Evolutionary conservation across 2,329 filamentous ascomycete genomes (phyloP).

Genomic region (Penicillium sp.): DNA sequence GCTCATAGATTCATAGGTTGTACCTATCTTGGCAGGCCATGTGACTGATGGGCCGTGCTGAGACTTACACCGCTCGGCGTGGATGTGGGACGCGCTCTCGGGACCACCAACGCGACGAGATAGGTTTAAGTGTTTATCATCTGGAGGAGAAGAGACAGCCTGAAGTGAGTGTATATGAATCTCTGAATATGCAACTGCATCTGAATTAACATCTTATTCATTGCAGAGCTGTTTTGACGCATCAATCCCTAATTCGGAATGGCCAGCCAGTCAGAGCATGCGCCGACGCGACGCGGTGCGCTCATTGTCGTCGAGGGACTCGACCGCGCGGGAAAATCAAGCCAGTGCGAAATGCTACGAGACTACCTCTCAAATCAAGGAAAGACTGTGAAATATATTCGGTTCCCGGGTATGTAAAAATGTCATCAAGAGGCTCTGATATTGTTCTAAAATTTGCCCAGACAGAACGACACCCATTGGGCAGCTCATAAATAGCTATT

Average conservation of each 20-base stretch:
- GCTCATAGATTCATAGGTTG: neutral
- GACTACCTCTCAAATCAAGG: conserved; percentile 54
- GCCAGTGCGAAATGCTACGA: conserved; percentile 73
- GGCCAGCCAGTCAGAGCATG: neutral
- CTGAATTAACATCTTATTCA: neutral
- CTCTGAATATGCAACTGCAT: neutral
- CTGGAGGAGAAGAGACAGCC: neutral
- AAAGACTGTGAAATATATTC: conserved; percentile 57
- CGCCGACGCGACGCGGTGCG: conserved; percentile 55
- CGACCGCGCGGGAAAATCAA: conserved; percentile 89
- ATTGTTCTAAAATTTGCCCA: conserved; percentile 36
- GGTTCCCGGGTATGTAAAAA: conserved; percentile 62
- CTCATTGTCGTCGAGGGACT: conserved; percentile 86
- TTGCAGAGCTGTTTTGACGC: neutral
- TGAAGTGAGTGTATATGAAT: neutral
- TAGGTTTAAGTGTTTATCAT: neutral
- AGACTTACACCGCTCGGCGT: neutral
- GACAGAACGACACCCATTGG: conserved; percentile 84
- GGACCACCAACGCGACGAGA: neutral
- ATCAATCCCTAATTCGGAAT: neutral
- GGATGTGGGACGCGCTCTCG: neutral
- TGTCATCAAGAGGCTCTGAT: neutral
- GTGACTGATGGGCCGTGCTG: neutral
- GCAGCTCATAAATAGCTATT: conserved; percentile 80
- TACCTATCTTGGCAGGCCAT: neutral